A percentile compares a stretch with the other conserved stretches of the same genome.
These are phyloP conservation scores for Luzula sylvatica DNA, from an alignment of 176 grass and related monocot genomes.

Conservation along the genomic window DNA sequence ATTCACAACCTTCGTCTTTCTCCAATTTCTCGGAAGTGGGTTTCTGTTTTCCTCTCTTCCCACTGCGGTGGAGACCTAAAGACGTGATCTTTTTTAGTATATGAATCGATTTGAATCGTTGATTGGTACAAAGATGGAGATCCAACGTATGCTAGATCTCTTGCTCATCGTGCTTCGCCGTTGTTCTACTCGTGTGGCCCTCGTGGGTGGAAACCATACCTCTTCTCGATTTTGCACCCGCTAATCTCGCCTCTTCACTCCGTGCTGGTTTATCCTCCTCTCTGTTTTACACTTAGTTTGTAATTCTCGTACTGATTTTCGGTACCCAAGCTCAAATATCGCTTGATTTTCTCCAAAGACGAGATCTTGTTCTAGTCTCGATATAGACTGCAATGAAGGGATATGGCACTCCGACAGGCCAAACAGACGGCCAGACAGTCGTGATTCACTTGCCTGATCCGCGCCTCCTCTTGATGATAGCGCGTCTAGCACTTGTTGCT, in stretches of 20 bases:
- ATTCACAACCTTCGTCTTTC: background rate
- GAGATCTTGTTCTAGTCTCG: background rate
- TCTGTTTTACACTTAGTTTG: conserved; percentile 2
- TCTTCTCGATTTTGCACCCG: conserved; percentile 78
- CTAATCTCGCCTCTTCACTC: conserved; percentile 26
- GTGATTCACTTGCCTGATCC: conserved; percentile 58
- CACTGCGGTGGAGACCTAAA: conserved; percentile 45
- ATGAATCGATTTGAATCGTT: background rate
- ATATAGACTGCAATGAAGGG: background rate
- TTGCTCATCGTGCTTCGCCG: conserved; percentile 50
- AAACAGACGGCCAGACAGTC: conserved; percentile 22
- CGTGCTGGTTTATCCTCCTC: background rate
- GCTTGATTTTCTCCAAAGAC: background rate
- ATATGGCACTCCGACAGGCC: background rate
- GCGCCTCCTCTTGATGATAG: conserved; percentile 35
- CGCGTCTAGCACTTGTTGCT: conserved; percentile 44
- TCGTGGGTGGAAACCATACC: conserved; percentile 97
- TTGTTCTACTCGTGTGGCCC: conserved; percentile 47
- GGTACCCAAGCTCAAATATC: background rate
- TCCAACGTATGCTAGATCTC: conserved; percentile 44
- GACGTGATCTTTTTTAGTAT: background rate
- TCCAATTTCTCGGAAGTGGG: background rate
- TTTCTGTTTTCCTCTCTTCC: conserved; percentile 20
- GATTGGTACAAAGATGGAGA: conserved; percentile 39
- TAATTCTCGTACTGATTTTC: conserved; percentile 1